Percentiles rank a stretch among this genome's conserved stretches.
Conservation (phyloP, 1,284 basidiomycete genomes). For the Pholiota adiposa region DNA sequence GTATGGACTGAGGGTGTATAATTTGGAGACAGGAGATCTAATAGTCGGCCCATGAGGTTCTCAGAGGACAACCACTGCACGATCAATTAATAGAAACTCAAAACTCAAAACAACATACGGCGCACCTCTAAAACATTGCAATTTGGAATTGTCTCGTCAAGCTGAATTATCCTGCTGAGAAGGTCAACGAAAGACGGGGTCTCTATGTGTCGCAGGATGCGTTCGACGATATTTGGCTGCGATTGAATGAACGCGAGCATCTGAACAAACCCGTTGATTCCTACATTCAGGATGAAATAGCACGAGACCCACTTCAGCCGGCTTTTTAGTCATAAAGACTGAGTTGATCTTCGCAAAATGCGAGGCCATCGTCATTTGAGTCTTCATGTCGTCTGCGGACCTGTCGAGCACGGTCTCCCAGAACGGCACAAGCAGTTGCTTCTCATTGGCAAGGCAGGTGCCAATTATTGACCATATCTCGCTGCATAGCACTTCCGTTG, state of each 20-base stretch:
- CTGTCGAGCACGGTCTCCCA: slow-evolving; percentile 92
- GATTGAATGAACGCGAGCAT: slow-evolving; percentile 92
- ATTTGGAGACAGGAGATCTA: slow-evolving; percentile 83
- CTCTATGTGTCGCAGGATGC: slow-evolving; percentile 87
- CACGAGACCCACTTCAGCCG: slow-evolving; percentile 73
- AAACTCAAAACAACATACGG: slow-evolving; percentile 32
- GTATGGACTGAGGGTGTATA: slow-evolving; percentile 83
- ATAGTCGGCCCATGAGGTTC: slow-evolving; percentile 81
- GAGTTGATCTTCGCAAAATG: slow-evolving; percentile 91
- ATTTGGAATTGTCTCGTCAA: slow-evolving; percentile 87
- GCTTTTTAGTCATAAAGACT: slow-evolving; percentile 86
- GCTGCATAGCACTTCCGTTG: slow-evolving; percentile 95
- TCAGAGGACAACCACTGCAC: slow-evolving; percentile 86
- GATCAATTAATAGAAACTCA: slow-evolving; percentile 16
- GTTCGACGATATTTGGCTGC: slow-evolving; percentile 83
- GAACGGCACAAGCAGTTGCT: slow-evolving; percentile 80
- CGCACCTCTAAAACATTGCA: slow-evolving; percentile 86
- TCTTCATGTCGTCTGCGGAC: slow-evolving; percentile 79
- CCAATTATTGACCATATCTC: slow-evolving; percentile 96
- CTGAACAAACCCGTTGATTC: slow-evolving; percentile 48
- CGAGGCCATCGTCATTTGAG: slow-evolving; percentile 74
- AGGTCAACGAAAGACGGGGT: slow-evolving; percentile 93
- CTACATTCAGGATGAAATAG: slow-evolving; percentile 19
- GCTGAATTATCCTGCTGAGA: slow-evolving; percentile 89
- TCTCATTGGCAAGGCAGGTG: slow-evolving; percentile 78